A percentile compares a stretch with the other conserved stretches of the same genome.
Conservation (phyloP, 1,284 basidiomycete species). For the Phellinidium pouzarii region DNA sequence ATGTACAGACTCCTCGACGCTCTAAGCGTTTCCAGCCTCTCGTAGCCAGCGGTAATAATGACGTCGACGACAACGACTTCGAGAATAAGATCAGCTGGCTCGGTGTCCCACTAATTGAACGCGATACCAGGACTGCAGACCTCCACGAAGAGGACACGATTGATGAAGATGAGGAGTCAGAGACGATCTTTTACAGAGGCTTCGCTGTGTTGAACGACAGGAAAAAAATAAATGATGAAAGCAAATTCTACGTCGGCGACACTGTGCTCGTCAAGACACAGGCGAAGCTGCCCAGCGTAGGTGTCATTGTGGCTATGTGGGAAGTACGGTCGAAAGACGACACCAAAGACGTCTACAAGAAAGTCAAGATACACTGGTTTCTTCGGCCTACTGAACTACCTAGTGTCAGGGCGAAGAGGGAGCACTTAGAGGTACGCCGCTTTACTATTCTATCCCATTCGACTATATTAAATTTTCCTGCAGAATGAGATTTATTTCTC, state of each 20-base stretch:
- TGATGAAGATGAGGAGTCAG: slow-evolving; percentile 26
- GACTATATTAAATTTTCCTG: slow-evolving; percentile 11
- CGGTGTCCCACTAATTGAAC: slow-evolving; percentile 32
- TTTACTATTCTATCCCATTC: neutral
- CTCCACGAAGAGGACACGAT: slow-evolving; percentile 25
- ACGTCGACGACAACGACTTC: slow-evolving; percentile 24
- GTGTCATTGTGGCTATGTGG: slow-evolving; percentile 63
- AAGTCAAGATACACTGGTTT: slow-evolving; percentile 66
- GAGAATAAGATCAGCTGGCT: slow-evolving; percentile 35
- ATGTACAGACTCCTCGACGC: slow-evolving; percentile 32
- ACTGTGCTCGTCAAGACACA: slow-evolving; percentile 57
- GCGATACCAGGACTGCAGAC: slow-evolving; percentile 32
- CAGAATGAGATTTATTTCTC: slow-evolving; percentile 70
- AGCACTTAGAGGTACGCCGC: slow-evolving; percentile 43
- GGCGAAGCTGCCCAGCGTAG: slow-evolving; percentile 49
- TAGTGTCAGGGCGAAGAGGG: slow-evolving; percentile 46
- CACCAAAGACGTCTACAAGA: slow-evolving; percentile 31
- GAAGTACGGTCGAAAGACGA: slow-evolving; percentile 34
- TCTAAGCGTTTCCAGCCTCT: slow-evolving; percentile 49
- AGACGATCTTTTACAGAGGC: slow-evolving; percentile 37
- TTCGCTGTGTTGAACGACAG: slow-evolving; percentile 22
- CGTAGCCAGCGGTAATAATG: slow-evolving; percentile 36
- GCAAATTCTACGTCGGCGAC: slow-evolving; percentile 48
- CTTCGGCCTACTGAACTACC: slow-evolving; percentile 55
- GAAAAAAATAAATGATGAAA: slow-evolving; percentile 17